Evolutionary conservation across 768 basidiomycete genomes (phyloP).

Genomic region (Suillus occidentalis): DNA sequence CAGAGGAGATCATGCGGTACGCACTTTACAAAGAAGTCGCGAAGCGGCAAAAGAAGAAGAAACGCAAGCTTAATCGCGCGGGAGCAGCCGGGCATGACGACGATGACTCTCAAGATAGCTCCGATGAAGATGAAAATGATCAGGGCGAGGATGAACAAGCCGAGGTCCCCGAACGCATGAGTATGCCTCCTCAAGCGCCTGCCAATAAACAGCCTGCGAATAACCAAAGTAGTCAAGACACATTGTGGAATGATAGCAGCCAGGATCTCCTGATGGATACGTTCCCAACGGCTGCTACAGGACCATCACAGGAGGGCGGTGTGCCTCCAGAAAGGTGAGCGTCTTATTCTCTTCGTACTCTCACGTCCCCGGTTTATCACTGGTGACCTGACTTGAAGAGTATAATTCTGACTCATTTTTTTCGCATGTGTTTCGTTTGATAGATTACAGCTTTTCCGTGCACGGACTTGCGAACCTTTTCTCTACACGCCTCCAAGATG

Average conservation of each 20-base stretch:
- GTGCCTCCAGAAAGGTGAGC: slow-evolving; percentile 61
- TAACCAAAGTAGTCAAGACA: slow-evolving; percentile 44
- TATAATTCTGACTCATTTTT: slow-evolving; percentile 1
- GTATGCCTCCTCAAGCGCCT: slow-evolving; percentile 39
- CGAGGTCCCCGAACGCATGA: slow-evolving; percentile 47
- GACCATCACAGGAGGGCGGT: slow-evolving; percentile 40
- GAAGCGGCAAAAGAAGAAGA: slow-evolving; percentile 71
- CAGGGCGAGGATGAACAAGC: slow-evolving; percentile 37
- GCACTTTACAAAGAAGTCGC: slow-evolving; percentile 98
- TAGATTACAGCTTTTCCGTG: slow-evolving; percentile 81
- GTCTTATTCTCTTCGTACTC: slow-evolving; percentile 9
- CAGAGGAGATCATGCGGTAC: slow-evolving; percentile 94
- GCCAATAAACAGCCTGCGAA: slow-evolving; percentile 25
- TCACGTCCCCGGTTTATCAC: not conserved
- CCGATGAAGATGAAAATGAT: slow-evolving; percentile 48
- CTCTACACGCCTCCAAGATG: slow-evolving; percentile 64
- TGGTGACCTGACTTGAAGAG: slow-evolving; percentile 2
- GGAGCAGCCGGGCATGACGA: slow-evolving; percentile 53
- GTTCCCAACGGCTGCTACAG: slow-evolving; percentile 37
- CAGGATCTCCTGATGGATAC: slow-evolving; percentile 65
- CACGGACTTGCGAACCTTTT: slow-evolving; percentile 73
- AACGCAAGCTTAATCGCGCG: slow-evolving; percentile 80
- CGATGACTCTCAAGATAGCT: slow-evolving; percentile 38
- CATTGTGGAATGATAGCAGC: slow-evolving; percentile 67
- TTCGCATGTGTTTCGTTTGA: not conserved